Evolutionary conservation across 805 yeast genomes (phyloP), one percentile per base, ranked within the genome.

Genomic region (Wickerhamia fluorescens): DNA sequence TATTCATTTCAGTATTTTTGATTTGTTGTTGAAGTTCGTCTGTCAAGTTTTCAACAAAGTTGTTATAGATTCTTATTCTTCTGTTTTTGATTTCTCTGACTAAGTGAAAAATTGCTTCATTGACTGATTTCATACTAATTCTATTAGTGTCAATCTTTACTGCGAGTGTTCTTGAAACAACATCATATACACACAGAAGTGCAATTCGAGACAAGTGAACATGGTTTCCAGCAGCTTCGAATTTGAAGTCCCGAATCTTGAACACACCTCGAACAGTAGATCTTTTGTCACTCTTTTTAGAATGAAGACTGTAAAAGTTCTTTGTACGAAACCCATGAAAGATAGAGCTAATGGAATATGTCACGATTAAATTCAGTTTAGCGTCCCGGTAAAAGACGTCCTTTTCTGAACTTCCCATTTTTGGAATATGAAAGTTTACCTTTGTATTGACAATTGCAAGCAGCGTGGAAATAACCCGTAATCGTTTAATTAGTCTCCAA

Each of bases 81-180:
- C 56, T 47, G 29, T 59, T 61, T 24, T 57, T 38, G 7, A 59
- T 28, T 27, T 46, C 48, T 25, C 62, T 36, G 5, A 61, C 52
- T 12, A 62, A 40, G 20, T 54, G 53, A 34, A 63, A 62, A 5
- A 63, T 41, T 25, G 52, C 57, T 8, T 50, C 53, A 38, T 63
- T 63, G 9, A 61, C 56, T 2, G 66, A 60, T 20, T 44, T 49
- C 16, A 58, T 25, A 31, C 45, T 47, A 6, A 58, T 25, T 10
- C 42, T 42, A 31, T 58, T 58, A 16, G 50, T 41, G 9, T 42
- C 34, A 6, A 51, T 20, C 20, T 53, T 47, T 5, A 61, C 26
- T 1, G 49, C 31, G 4, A 57, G 11, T 7, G 34, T 42, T 13
- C 42, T 37, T 4, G 42, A 47, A 5, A 34, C n/a, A 2, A 58